Conservation (phyloP, 306 rosid species). For the Vigna nakashimae region DNA sequence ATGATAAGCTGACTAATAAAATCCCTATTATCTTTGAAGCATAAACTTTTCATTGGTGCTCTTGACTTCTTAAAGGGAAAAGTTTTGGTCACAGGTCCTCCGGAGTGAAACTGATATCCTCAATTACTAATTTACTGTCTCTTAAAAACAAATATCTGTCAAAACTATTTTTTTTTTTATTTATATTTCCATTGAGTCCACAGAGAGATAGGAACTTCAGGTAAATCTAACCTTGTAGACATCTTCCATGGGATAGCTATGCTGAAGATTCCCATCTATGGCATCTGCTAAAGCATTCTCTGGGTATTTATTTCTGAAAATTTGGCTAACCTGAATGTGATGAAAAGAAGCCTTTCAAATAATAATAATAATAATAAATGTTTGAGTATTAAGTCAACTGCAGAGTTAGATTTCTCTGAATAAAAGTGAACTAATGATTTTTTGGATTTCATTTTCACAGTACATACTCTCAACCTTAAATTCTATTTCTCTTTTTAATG, state of each 20-base stretch:
- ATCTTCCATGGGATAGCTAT: slow-evolving; percentile 60
- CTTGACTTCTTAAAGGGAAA: too few relatives aligned
- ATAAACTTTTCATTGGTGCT: too few relatives aligned
- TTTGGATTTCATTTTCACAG: background rate
- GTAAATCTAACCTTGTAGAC: slow-evolving; percentile 58
- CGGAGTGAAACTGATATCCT: background rate
- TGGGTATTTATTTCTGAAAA: slow-evolving; percentile 66
- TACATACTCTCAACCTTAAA: background rate
- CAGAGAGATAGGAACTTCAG: background rate
- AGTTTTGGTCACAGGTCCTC: too few relatives aligned
- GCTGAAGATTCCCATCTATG: slow-evolving; percentile 66
- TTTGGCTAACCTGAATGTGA: slow-evolving; percentile 54
- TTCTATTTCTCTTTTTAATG: background rate
- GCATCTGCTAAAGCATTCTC: slow-evolving; percentile 59
- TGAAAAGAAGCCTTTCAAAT: slow-evolving; percentile 22
- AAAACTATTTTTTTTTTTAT: background rate
- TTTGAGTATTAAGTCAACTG: background rate
- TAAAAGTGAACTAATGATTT: background rate
- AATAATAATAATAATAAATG: background rate
- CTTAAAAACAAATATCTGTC: background rate
- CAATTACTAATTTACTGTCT: background rate
- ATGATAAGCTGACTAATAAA: background rate
- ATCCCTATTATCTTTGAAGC: background rate
- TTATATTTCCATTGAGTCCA: background rate
- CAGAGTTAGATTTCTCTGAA: background rate